phyloP scores from a whole-genome alignment of 306 rosid species.

The Begonia fuchsioides region DNA sequence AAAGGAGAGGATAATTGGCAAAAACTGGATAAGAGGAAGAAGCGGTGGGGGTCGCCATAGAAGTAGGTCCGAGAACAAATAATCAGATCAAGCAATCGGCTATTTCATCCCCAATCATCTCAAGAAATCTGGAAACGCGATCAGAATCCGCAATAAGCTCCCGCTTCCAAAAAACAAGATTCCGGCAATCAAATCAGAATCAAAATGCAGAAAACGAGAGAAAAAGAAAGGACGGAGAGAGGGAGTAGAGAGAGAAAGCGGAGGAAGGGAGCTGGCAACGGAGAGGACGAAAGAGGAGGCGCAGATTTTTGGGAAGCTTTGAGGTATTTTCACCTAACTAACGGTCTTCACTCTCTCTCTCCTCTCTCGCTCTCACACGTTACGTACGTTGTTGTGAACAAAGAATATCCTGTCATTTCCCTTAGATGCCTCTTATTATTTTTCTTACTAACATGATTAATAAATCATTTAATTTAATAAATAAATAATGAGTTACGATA shows the following conservation, averaged over 20 bases:
- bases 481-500: too few species aligned
- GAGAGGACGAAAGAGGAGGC: background rate
- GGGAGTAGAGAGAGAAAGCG: background rate
- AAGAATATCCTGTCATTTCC: too few species aligned
- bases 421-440: too few species aligned
- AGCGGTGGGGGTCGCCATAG: constrained; percentile 11
- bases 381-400: too few species aligned
- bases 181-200: background rate
- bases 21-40: constrained; percentile 22
- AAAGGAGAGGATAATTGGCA: constrained; percentile 46
- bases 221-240: constrained; percentile 2
- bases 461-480: too few species aligned
- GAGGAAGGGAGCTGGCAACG: too few species aligned
- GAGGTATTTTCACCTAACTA: constrained; percentile 4
- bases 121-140: background rate
- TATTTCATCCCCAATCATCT: constrained; percentile 16
- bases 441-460: too few species aligned
- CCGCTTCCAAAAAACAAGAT: background rate
- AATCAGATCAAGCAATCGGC: constrained; percentile 12
- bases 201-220: too few species aligned
- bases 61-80: constrained; percentile 8
- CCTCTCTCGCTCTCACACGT: too few species aligned
- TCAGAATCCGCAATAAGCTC: background rate
- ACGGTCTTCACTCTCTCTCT: constrained; percentile 16
- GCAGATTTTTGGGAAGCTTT: background rate